A percentile compares a stretch with the other conserved stretches of the same genome.
phyloP scores from a whole-genome alignment of 2,329 filamentous ascomycete genomes.

The Fusarium keratoplasticum region DNA sequence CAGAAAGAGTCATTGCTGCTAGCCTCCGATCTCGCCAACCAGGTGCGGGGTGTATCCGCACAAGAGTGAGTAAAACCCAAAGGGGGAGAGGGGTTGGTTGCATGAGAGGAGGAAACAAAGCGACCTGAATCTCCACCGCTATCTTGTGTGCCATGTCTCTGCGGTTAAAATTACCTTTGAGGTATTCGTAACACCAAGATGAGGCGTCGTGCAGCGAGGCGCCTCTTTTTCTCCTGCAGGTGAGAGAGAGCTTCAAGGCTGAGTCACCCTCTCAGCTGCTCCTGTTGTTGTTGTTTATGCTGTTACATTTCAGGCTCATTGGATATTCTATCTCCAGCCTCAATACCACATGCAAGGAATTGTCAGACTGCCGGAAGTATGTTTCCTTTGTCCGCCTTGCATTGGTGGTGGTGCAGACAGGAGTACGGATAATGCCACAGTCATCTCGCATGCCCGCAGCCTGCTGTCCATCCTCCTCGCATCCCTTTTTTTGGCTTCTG shows the following conservation, averaged over 20 bases:
- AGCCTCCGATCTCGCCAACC: slow-evolving; percentile 43
- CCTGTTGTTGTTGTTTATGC: slow-evolving; percentile 1
- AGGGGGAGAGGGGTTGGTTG: slow-evolving; percentile 12
- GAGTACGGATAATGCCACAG: slow-evolving; percentile 19
- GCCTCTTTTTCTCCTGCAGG: slow-evolving; percentile 20
- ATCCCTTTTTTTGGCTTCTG: slow-evolving; percentile 22
- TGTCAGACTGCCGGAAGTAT: slow-evolving; percentile 5
- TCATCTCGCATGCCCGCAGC: slow-evolving; percentile 31
- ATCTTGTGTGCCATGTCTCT: slow-evolving; percentile 27
- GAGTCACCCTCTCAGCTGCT: slow-evolving; percentile 17
- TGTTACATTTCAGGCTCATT: background rate
- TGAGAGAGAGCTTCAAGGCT: slow-evolving; percentile 21
- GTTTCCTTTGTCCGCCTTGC: slow-evolving; percentile 20
- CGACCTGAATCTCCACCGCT: slow-evolving; percentile 28
- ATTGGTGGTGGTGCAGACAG: slow-evolving; percentile 7
- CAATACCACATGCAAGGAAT: background rate
- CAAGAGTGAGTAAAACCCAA: slow-evolving; percentile 22
- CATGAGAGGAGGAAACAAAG: slow-evolving; percentile 17
- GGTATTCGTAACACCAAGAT: slow-evolving; percentile 40
- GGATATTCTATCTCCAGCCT: background rate
- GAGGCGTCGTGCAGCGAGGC: slow-evolving; percentile 9
- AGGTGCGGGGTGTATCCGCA: slow-evolving; percentile 28
- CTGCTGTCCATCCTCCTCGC: background rate
- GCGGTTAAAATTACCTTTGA: slow-evolving; percentile 41
- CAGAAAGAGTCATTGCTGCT: slow-evolving; percentile 41